phyloP scores from a whole-genome alignment of 805 yeast species.

The Yarrowia yakushimensis region DNA sequence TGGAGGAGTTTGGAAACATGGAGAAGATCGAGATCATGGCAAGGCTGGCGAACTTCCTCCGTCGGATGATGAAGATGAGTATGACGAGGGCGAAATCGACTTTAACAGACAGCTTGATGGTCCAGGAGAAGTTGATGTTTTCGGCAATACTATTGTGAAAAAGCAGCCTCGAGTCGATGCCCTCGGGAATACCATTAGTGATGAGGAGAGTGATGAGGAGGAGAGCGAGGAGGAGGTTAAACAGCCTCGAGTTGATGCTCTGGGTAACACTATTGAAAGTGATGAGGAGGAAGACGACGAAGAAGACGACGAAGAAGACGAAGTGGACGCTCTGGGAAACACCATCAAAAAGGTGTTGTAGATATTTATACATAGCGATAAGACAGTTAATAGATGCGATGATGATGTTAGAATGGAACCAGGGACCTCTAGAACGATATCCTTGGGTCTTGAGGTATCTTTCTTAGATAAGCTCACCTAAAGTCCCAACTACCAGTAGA shows the following conservation, averaged over 20 bases:
- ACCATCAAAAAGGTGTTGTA: slow-evolving; percentile 33
- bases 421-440: too few species aligned
- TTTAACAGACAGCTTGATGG: neutral
- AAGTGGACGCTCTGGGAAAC: slow-evolving; percentile 26
- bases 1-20: slow-evolving; percentile 75
- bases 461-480: too few species aligned
- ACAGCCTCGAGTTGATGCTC: neutral
- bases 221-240: neutral
- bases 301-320: slow-evolving; percentile 31
- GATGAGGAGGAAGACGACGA: slow-evolving; percentile 26
- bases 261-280: neutral
- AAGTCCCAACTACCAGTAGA: too few species aligned
- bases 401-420: too few species aligned
- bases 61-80: slow-evolving; percentile 31
- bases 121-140: neutral
- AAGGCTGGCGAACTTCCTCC: slow-evolving; percentile 36
- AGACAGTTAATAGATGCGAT: too few species aligned
- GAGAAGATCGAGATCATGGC: slow-evolving; percentile 34
- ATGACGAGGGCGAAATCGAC: slow-evolving; percentile 26
- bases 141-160: slow-evolving; percentile 7
- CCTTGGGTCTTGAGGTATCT: too few species aligned
- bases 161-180: neutral
- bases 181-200: neutral
- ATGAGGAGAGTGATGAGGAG: neutral
- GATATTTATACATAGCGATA: too few species aligned